Evolutionary conservation across 2,329 filamentous ascomycete genomes (phyloP).

Genomic region (Diaporthe citri): DNA sequence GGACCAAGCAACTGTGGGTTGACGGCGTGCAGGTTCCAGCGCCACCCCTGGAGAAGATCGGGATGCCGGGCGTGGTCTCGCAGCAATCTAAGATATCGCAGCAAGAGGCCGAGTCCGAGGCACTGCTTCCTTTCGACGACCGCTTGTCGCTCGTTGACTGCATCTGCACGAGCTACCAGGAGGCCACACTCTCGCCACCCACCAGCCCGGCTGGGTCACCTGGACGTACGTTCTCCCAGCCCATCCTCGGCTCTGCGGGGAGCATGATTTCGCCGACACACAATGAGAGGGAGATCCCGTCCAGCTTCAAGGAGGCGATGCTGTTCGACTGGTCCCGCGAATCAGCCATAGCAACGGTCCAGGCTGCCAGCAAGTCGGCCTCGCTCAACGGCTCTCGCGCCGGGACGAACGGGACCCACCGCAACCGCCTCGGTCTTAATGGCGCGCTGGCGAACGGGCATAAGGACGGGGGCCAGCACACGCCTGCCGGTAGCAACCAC

Average conservation of each 20-base stretch:
- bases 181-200: conserved; percentile 72
- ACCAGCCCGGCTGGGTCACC: conserved; percentile 79
- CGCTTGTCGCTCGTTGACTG: conserved; percentile 78
- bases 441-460: conserved; percentile 56
- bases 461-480: conserved; percentile 50
- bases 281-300: conserved; percentile 70
- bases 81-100: conserved; percentile 61
- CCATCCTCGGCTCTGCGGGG: conserved; percentile 67
- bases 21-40: conserved; percentile 80
- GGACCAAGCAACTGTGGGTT: conserved; percentile 83
- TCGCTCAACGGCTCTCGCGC: conserved; percentile 82
- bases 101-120: conserved; percentile 70
- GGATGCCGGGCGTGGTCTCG: conserved; percentile 61
- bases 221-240: conserved; percentile 71
- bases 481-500: conserved; percentile 63
- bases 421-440: conserved; percentile 71
- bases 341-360: conserved; percentile 74
- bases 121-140: conserved; percentile 81
- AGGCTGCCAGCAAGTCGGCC: conserved; percentile 76
- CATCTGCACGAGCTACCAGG: conserved; percentile 79
- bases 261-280: conserved; percentile 54
- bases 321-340: conserved; percentile 85
- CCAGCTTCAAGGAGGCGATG: conserved; percentile 79
- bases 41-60: conserved; percentile 71
- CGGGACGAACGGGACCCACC: conserved; percentile 67